Percentiles rank a stretch among this genome's conserved stretches.
Conservation (phyloP, 352 stramenopile genomes). For the Elongisporangium anandrum region DNA sequence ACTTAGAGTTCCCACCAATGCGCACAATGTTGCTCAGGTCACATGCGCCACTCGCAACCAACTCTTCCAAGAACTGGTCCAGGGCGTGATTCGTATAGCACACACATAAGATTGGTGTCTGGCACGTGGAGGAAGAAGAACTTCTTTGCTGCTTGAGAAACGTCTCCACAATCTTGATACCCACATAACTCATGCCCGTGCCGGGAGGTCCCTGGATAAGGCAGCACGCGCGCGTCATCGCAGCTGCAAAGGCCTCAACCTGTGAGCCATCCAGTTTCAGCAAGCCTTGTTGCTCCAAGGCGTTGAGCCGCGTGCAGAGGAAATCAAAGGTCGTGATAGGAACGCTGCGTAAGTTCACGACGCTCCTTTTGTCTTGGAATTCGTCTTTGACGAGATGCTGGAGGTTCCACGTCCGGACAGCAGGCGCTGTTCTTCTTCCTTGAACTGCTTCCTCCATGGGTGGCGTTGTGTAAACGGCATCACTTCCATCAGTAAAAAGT, state of each 20-base stretch:
- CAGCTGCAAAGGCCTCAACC: no score
- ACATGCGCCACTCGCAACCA: conserved; percentile 34
- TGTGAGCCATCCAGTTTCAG: not conserved
- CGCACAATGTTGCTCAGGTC: conserved; percentile 53
- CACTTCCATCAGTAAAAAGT: not conserved
- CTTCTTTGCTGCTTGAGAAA: no score
- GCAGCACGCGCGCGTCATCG: no score
- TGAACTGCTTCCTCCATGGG: not conserved
- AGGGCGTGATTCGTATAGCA: conserved; percentile 91
- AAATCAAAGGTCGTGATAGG: not conserved
- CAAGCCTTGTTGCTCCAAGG: not conserved
- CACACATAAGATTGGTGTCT: conserved; percentile 62
- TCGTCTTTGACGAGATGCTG: not conserved
- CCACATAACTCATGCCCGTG: no score
- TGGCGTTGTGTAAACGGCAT: not conserved
- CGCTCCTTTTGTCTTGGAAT: not conserved
- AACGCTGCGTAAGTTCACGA: not conserved
- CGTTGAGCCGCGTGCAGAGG: not conserved
- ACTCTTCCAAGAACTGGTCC: conserved; percentile 85
- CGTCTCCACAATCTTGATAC: no score
- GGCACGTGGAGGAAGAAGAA: no score
- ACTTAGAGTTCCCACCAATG: conserved; percentile 74
- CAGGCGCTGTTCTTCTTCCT: not conserved
- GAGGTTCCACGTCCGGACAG: not conserved
- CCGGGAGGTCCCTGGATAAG: no score